A percentile compares a stretch with the other conserved stretches of the same genome.
These are phyloP conservation scores for Scheffersomyces coipomensis DNA, from an alignment of 805 yeast species.

Conservation along the genomic window DNA sequence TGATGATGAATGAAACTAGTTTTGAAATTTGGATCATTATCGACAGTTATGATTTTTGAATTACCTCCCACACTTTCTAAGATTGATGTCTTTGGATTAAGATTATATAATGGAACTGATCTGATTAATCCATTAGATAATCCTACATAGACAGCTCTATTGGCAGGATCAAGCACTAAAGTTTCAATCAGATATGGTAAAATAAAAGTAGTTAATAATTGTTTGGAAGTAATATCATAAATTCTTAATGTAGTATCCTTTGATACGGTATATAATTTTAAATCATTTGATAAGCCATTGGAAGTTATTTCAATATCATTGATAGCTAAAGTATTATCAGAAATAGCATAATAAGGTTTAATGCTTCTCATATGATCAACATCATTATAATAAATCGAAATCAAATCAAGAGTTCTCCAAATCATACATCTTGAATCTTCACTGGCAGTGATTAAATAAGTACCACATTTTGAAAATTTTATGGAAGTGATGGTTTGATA, in stretches of 20 bases:
- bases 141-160: constrained; percentile 72
- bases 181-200: constrained; percentile 55
- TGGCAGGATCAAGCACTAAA: constrained; percentile 73
- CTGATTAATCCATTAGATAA: constrained; percentile 60
- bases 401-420: constrained; percentile 69
- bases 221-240: constrained; percentile 51
- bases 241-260: constrained; percentile 73
- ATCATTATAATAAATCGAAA: constrained; percentile 28
- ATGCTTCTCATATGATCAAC: constrained; percentile 27
- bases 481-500: constrained; percentile 71
- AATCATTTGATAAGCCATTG: constrained; percentile 57
- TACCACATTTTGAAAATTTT: constrained; percentile 59
- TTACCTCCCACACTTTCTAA: constrained; percentile 63
- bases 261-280: constrained; percentile 67
- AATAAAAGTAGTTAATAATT: constrained; percentile 69
- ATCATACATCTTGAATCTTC: constrained; percentile 75
- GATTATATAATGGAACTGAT: constrained; percentile 49
- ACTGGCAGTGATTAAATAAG: constrained; percentile 72
- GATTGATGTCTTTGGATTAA: constrained; percentile 33
- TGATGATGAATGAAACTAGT: constrained; percentile 56
- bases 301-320: constrained; percentile 45
- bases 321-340: constrained; percentile 60
- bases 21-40: constrained; percentile 46
- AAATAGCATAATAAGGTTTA: constrained; percentile 58
- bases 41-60: constrained; percentile 50